Percentiles rank a stretch among this genome's conserved stretches.
phyloP scores from a whole-genome alignment of 208 protist species.

The Crithidia brevicula region DNA sequence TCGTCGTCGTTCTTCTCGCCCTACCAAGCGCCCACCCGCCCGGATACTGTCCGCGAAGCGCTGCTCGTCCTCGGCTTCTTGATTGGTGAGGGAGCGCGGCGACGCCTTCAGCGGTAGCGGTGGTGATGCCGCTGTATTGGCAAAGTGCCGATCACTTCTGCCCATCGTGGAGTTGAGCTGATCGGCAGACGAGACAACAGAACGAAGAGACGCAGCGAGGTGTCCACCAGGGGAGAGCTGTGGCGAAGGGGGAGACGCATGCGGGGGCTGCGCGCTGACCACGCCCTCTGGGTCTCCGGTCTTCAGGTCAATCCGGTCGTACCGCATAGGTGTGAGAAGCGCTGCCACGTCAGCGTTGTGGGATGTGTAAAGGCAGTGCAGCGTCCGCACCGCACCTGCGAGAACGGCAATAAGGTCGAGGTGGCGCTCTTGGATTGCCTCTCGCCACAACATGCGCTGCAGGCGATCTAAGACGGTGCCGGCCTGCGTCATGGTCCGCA shows the following conservation, averaged over 20 bases:
- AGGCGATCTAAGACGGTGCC: slow-evolving; percentile 34
- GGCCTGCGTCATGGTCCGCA: slow-evolving; percentile 32
- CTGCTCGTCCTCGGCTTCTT: slow-evolving; percentile 16
- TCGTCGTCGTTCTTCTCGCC: slow-evolving; percentile 28
- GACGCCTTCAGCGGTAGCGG: no score
- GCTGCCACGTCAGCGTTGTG: slow-evolving; percentile 7
- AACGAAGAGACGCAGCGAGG: neutral
- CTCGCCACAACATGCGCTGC: slow-evolving; percentile 49
- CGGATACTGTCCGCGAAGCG: slow-evolving; percentile 29
- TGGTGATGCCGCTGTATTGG: neutral
- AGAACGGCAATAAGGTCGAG: slow-evolving; percentile 70
- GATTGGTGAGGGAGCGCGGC: neutral
- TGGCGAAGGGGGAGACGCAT: neutral
- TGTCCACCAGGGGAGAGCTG: neutral
- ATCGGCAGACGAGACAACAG: neutral
- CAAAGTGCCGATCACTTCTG: neutral
- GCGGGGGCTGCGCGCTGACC: neutral
- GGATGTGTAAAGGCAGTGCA: slow-evolving; percentile 42
- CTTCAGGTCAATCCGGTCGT: slow-evolving; percentile 75
- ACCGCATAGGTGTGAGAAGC: slow-evolving; percentile 57
- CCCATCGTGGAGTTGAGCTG: neutral
- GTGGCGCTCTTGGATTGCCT: slow-evolving; percentile 58
- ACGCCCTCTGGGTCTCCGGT: slow-evolving; percentile 72
- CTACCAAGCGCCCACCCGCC: slow-evolving; percentile 17
- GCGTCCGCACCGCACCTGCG: slow-evolving; percentile 56